These are phyloP conservation scores for Dendrobium catenatum DNA, from an alignment of 106 monocot genomes.

Conservation along the genomic window DNA sequence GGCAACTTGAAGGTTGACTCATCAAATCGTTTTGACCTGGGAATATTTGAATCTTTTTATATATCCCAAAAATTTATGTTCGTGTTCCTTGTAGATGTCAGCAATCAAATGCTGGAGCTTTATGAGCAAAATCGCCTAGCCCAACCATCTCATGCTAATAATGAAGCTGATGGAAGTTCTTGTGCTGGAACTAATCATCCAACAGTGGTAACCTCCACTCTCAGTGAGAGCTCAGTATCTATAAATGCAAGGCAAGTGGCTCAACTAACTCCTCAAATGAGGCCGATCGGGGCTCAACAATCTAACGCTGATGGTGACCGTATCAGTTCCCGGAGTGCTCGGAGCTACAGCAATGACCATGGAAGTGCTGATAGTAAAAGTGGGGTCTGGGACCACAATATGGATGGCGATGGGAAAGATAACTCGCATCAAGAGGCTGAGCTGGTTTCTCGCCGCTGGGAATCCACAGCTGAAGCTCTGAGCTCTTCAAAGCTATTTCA, in stretches of 20 bases:
- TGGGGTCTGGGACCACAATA: neutral
- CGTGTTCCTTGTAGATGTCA: constrained; percentile 57
- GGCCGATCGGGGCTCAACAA: neutral
- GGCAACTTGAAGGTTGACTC: constrained; percentile 80
- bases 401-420: neutral
- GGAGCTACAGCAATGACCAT: neutral
- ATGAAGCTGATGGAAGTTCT: constrained; percentile 52
- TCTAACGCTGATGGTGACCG: neutral
- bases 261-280: neutral
- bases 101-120: constrained; percentile 97
- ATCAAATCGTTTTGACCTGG: neutral
- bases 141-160: constrained; percentile 48
- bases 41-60: neutral
- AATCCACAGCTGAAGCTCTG: neutral
- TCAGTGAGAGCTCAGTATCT: neutral
- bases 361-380: neutral
- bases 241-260: neutral
- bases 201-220: constrained; percentile 20
- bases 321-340: neutral
- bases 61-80: neutral
- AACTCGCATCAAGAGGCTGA: neutral
- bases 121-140: constrained; percentile 82
- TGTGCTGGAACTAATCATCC: constrained; percentile 39
- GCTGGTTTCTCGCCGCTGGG: neutral
- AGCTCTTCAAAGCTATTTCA: neutral